Conservation (phyloP, 331 rosid genomes). For the Arachis monticola region DNA sequence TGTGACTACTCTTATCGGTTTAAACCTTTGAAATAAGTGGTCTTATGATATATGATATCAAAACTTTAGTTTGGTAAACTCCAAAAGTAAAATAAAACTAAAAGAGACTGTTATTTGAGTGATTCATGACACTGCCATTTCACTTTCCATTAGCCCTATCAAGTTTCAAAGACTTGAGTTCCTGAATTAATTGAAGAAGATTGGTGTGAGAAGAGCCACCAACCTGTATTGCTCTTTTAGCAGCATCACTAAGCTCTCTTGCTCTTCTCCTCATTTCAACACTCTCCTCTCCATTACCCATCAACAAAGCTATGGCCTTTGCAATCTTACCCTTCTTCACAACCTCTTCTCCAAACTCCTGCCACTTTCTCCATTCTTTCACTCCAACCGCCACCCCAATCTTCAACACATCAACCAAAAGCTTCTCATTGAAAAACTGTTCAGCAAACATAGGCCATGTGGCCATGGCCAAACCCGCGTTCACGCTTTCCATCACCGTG, state of each 20-base stretch:
- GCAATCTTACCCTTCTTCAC: constrained; percentile 30
- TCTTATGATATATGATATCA: too few species aligned
- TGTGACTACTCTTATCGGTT: too few species aligned
- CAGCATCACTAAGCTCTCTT: not conserved
- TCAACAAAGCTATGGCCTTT: constrained; percentile 21
- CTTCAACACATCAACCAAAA: constrained; percentile 17
- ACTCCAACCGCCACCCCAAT: constrained; percentile 35
- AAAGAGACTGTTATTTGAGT: too few species aligned
- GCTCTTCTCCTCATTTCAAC: constrained; percentile 17
- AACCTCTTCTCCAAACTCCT: not conserved
- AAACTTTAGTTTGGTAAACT: too few species aligned
- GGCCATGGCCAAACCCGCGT: constrained; percentile 27
- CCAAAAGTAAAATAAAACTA: too few species aligned
- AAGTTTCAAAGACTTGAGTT: constrained; percentile 2
- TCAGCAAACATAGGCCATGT: constrained; percentile 38
- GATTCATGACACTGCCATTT: too few species aligned
- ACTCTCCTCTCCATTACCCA: constrained; percentile 5
- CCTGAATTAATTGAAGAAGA: constrained; percentile 9
- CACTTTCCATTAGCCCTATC: not conserved
- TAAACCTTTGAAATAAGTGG: too few species aligned
- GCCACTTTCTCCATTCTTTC: constrained; percentile 27
- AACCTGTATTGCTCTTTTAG: constrained; percentile 18
- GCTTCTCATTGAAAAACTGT: constrained; percentile 24
- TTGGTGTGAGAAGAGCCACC: constrained; percentile 37
- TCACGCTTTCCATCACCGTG: constrained; percentile 17